Conservation (phyloP, 352 stramenopile species). For the Halophytophthora batemanensis region DNA sequence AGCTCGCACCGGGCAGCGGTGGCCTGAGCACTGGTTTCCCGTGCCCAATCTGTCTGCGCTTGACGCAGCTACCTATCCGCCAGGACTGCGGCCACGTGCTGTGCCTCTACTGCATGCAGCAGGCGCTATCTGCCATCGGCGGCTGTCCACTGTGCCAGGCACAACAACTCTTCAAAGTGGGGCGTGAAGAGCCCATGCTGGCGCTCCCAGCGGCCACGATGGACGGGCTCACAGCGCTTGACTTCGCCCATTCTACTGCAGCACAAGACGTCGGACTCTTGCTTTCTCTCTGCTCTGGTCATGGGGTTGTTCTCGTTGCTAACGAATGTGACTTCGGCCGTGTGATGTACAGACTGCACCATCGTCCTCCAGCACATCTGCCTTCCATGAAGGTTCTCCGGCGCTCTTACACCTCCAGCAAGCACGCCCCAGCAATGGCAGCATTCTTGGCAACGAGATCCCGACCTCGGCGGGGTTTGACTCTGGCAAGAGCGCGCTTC, state of each 20-base stretch:
- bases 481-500: background rate
- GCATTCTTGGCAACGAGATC: slow-evolving; percentile 1
- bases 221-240: slow-evolving; percentile 15
- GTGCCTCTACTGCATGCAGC: slow-evolving; percentile 49
- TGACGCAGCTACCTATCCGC: slow-evolving; percentile 34
- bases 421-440: slow-evolving; percentile 4
- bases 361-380: background rate
- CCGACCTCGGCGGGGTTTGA: slow-evolving; percentile 14
- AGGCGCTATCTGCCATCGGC: slow-evolving; percentile 34
- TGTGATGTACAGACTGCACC: no score
- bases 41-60: slow-evolving; percentile 48
- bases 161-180: slow-evolving; percentile 40
- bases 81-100: slow-evolving; percentile 57
- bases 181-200: slow-evolving; percentile 6
- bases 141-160: slow-evolving; percentile 49
- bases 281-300: no score
- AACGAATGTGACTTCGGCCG: no score
- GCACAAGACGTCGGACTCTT: no score
- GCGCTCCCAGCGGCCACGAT: background rate
- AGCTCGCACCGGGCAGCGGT: slow-evolving; percentile 14
- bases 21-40: slow-evolving; percentile 11
- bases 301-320: no score
- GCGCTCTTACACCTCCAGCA: background rate
- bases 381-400: background rate
- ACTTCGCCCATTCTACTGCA: slow-evolving; percentile 12